phyloP scores from a whole-genome alignment of 2,329 filamentous ascomycete genomes.

The Endoconidiophora polonica region DNA sequence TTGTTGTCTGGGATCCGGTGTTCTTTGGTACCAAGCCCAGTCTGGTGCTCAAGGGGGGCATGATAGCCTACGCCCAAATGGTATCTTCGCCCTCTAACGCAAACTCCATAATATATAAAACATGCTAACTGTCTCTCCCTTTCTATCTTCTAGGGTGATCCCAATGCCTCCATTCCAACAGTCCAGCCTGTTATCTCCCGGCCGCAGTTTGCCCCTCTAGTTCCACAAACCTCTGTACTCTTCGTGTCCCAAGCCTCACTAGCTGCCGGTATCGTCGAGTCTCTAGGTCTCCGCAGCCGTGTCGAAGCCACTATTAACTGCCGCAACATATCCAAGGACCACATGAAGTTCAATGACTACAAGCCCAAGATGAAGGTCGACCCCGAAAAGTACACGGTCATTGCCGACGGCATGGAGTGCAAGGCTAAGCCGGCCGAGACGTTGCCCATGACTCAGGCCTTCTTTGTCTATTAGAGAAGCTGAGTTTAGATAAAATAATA shows the following conservation, averaged over 20 bases:
- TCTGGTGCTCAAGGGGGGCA: conserved; percentile 69
- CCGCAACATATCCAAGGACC: conserved; percentile 56
- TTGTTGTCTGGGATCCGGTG: conserved; percentile 72
- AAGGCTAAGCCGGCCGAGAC: conserved; percentile 52
- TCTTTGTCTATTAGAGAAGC: conserved; percentile 49
- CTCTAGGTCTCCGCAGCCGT: conserved; percentile 62
- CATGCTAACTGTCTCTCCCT: too few relatives aligned
- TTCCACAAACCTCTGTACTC: conserved; percentile 57
- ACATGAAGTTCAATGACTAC: conserved; percentile 79
- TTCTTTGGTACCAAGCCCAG: conserved; percentile 79
- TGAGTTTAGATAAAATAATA: neutral
- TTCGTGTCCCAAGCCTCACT: conserved; percentile 69
- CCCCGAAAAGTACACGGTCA: conserved; percentile 74
- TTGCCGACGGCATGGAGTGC: conserved; percentile 65
- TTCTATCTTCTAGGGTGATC: conserved; percentile 41
- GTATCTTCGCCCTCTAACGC: conserved; percentile 27
- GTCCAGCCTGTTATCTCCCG: conserved; percentile 71
- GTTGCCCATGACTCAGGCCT: conserved; percentile 62
- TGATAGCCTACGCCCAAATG: conserved; percentile 75
- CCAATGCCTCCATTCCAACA: conserved; percentile 73
- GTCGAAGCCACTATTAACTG: conserved; percentile 67
- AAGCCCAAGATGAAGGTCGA: conserved; percentile 85
- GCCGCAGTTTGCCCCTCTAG: conserved; percentile 67
- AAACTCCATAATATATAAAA: neutral
- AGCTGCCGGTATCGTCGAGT: conserved; percentile 45